Conservation (phyloP, 2,329 filamentous ascomycete genomes). For the Aspergillus nomiae region DNA sequence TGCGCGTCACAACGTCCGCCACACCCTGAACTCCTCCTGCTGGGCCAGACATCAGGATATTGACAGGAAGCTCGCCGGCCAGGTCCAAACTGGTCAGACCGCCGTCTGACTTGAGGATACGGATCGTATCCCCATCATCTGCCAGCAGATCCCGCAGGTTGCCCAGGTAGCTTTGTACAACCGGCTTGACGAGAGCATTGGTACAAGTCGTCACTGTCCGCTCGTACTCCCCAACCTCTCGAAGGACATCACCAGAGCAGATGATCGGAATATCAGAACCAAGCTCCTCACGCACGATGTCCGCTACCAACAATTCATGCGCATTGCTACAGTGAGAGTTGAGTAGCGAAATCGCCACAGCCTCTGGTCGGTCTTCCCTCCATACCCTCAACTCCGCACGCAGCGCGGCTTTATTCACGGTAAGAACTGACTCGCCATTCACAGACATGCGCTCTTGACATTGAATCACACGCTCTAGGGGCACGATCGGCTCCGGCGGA, state of each 20-base stretch:
- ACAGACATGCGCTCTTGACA: slow-evolving; percentile 49
- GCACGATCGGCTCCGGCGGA: slow-evolving; percentile 52
- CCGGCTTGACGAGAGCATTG: slow-evolving; percentile 52
- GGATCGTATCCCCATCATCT: slow-evolving; percentile 47
- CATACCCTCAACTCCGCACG: slow-evolving; percentile 41
- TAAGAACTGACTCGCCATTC: slow-evolving; percentile 42
- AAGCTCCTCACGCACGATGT: slow-evolving; percentile 46
- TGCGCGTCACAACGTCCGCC: slow-evolving; percentile 48
- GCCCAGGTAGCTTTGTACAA: slow-evolving; percentile 50
- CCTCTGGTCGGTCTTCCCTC: slow-evolving; percentile 45
- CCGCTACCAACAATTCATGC: slow-evolving; percentile 45
- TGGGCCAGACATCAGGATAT: slow-evolving; percentile 53
- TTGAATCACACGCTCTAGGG: slow-evolving; percentile 51
- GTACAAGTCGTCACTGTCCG: slow-evolving; percentile 52
- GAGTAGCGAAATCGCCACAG: slow-evolving; percentile 50
- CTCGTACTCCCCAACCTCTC: slow-evolving; percentile 54
- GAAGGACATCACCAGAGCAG: slow-evolving; percentile 49
- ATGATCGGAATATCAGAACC: slow-evolving; percentile 47
- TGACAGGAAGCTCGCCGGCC: slow-evolving; percentile 51
- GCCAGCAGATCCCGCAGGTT: slow-evolving; percentile 44
- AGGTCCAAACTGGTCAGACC: slow-evolving; percentile 50
- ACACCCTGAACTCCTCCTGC: slow-evolving; percentile 55
- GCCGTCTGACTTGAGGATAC: slow-evolving; percentile 54
- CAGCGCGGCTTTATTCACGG: slow-evolving; percentile 44
- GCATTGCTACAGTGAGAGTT: slow-evolving; percentile 50